Evolutionary conservation across 495 filamentous ascomycete species (phyloP).

Genomic region (Aspergillus leporis): DNA sequence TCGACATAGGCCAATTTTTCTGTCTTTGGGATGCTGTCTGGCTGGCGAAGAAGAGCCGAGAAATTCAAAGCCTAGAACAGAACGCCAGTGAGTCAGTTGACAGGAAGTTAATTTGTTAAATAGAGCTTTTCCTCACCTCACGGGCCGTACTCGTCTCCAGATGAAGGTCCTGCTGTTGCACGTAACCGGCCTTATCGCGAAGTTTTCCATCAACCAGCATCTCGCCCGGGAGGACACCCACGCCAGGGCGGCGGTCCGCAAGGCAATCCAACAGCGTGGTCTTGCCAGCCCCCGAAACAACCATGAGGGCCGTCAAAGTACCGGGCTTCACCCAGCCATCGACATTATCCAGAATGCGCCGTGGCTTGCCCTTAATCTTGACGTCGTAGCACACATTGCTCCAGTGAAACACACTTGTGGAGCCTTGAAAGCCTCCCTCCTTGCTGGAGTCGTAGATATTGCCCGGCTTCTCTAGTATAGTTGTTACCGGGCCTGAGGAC

Average conservation of each 20-base stretch:
- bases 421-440: too few species aligned
- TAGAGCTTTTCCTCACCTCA: conserved; percentile 38
- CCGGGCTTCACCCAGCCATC: conserved; percentile 67
- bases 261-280: conserved; percentile 59
- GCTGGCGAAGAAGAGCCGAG: conserved; percentile 79
- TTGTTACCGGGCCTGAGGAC: too few species aligned
- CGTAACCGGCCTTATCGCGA: conserved; percentile 78
- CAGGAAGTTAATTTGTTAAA: too few species aligned
- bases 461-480: too few species aligned
- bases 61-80: conserved; percentile 59
- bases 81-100: too few species aligned
- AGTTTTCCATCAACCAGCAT: conserved; percentile 52
- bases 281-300: conserved; percentile 57
- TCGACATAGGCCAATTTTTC: conserved; percentile 88
- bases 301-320: conserved; percentile 62
- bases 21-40: conserved; percentile 59
- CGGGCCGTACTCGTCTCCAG: conserved; percentile 78
- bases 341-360: conserved; percentile 54
- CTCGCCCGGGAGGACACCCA: conserved; percentile 50
- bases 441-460: too few species aligned
- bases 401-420: conserved; percentile 64
- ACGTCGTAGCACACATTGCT: conserved; percentile 66
- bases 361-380: conserved; percentile 47
- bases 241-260: conserved; percentile 42
- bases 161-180: conserved; percentile 91